These are phyloP conservation scores for Colletotrichum sp. DNA, from an alignment of 2,329 filamentous ascomycete species.

Conservation along the genomic window DNA sequence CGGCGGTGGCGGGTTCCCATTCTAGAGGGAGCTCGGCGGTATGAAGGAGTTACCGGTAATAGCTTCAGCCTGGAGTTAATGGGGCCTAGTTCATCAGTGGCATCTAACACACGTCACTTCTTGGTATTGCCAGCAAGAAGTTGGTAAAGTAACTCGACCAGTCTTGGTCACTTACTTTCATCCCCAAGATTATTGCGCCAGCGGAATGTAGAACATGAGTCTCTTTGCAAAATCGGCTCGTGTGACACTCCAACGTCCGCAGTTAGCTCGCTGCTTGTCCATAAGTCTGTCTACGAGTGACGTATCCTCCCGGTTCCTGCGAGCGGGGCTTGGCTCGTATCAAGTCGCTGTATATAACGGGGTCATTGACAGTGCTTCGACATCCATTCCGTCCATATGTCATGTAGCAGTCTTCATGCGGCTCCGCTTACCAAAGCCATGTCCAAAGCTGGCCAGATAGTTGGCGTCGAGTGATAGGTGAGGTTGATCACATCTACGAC, in stretches of 20 bases:
- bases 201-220: not conserved
- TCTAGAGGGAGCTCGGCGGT: constrained; percentile 28
- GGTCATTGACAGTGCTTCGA: not conserved
- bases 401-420: not conserved
- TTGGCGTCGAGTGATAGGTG: not conserved
- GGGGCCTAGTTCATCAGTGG: not conserved
- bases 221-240: not conserved
- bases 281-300: not conserved
- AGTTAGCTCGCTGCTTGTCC: not conserved
- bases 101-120: not conserved
- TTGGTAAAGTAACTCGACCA: not conserved
- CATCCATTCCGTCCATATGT: not conserved
- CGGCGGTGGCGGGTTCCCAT: constrained; percentile 43
- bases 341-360: not conserved
- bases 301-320: not conserved
- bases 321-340: not conserved
- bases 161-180: not conserved
- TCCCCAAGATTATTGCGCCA: not conserved
- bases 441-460: not conserved
- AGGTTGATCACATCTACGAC: not conserved
- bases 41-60: not conserved
- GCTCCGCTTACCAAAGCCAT: not conserved
- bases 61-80: not conserved
- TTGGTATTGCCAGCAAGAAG: not conserved
- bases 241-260: not conserved